Evolutionary conservation across 371 early-diverging fungal species (phyloP).

Genomic region (Massospora cicadina): DNA sequence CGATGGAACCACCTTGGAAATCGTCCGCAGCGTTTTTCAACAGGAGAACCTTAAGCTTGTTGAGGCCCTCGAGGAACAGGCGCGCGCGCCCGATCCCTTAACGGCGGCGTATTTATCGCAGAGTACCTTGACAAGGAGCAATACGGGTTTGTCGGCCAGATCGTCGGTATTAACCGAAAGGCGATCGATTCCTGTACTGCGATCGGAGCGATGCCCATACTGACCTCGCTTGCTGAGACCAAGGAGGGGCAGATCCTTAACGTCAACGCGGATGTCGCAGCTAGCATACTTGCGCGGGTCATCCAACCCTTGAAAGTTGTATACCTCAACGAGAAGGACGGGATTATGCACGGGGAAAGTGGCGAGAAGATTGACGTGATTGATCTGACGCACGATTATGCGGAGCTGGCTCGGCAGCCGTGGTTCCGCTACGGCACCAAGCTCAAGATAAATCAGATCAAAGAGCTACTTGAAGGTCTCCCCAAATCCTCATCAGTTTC

Average conservation of each 20-base stretch:
- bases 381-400: conserved; percentile 81
- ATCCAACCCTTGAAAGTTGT: conserved; percentile 92
- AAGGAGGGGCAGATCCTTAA: conserved; percentile 90
- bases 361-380: conserved; percentile 84
- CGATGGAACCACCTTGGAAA: conserved; percentile 71
- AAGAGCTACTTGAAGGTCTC: conserved; percentile 80
- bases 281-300: conserved; percentile 86
- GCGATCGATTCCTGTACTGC: conserved; percentile 77
- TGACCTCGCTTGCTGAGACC: conserved; percentile 91
- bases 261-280: conserved; percentile 96
- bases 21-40: conserved; percentile 80
- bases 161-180: conserved; percentile 73
- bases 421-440: conserved; percentile 95
- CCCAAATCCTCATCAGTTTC: conserved; percentile 91
- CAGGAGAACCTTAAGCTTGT: conserved; percentile 88
- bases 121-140: conserved; percentile 83
- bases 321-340: conserved; percentile 90
- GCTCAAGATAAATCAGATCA: conserved; percentile 88
- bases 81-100: conserved; percentile 82
- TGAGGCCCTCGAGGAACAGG: conserved; percentile 84
- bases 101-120: conserved; percentile 86
- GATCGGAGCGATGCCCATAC: conserved; percentile 87
- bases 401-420: conserved; percentile 56
- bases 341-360: conserved; percentile 79
- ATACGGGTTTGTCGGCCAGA: conserved; percentile 84